phyloP scores from a whole-genome alignment of 2,329 filamentous ascomycete species.

The Nemania abortiva region DNA sequence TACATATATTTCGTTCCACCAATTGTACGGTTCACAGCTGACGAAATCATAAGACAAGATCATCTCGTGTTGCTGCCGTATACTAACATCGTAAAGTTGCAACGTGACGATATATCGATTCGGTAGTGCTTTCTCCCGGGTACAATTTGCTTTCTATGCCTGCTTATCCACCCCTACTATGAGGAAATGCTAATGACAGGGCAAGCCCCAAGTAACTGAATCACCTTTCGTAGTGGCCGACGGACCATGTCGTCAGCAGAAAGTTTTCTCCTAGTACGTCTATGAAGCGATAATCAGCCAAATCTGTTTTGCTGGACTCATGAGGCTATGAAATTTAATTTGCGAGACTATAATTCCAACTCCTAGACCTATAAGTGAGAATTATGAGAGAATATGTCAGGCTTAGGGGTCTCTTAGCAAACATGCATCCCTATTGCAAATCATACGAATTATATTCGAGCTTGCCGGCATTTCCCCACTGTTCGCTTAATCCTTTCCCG shows the following conservation, averaged over 20 bases:
- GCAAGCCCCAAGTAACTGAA: background rate
- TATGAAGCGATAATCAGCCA: background rate
- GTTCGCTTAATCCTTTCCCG: background rate
- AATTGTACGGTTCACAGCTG: background rate
- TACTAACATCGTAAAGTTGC: background rate
- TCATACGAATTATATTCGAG: background rate
- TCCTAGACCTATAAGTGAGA: background rate
- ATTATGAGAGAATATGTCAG: background rate
- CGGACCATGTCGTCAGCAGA: background rate
- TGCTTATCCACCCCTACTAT: background rate
- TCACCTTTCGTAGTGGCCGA: background rate
- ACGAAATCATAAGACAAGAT: background rate
- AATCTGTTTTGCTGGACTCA: background rate
- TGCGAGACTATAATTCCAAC: background rate
- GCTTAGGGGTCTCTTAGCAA: background rate
- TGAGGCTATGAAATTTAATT: background rate
- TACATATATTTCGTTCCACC: background rate
- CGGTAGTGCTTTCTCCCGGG: background rate
- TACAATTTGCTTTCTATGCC: background rate
- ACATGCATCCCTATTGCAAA: background rate
- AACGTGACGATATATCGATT: background rate
- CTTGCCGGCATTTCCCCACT: background rate
- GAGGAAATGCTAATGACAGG: background rate
- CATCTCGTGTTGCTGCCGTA: background rate
- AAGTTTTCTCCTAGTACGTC: background rate